phyloP scores from a whole-genome alignment of 164 flowering plant genomes.

The Cinnamomum chago region DNA sequence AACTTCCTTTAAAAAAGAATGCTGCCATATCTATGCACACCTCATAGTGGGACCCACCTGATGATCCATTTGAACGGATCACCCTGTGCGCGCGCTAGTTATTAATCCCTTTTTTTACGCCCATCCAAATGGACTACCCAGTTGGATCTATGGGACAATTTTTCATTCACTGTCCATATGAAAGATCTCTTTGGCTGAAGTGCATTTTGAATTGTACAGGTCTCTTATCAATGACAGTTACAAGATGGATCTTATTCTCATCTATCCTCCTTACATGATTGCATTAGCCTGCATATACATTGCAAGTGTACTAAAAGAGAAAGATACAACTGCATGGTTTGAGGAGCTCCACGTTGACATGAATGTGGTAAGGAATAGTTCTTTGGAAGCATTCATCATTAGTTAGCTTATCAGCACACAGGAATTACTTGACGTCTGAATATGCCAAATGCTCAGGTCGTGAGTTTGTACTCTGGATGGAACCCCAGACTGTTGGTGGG shows the following conservation, averaged over 20 bases:
- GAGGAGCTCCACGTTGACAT: constrained; percentile 98
- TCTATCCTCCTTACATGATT: constrained; percentile 85
- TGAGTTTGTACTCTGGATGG: too few relatives aligned
- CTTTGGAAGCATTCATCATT: neutral
- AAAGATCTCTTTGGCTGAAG: neutral
- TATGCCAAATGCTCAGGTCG: too few relatives aligned
- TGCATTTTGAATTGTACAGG: constrained; percentile 34
- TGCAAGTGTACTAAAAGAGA: constrained; percentile 78
- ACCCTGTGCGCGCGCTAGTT: too few relatives aligned
- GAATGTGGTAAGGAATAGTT: constrained; percentile 64
- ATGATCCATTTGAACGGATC: too few relatives aligned
- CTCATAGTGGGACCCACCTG: too few relatives aligned
- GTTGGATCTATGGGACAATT: too few relatives aligned
- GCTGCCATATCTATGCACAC: too few relatives aligned
- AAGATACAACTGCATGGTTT: constrained; percentile 89
- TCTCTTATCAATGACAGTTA: constrained; percentile 88
- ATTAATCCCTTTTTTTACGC: too few relatives aligned
- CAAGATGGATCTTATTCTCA: constrained; percentile 89
- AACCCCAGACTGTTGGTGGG: too few relatives aligned
- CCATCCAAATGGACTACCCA: too few relatives aligned
- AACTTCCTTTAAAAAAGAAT: neutral
- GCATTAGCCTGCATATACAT: constrained; percentile 92
- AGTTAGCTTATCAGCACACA: too few relatives aligned
- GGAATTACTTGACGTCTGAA: too few relatives aligned
- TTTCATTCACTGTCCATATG: neutral